Conservation (phyloP, 345 rosid genomes). For the Lumnitzera littorea region DNA sequence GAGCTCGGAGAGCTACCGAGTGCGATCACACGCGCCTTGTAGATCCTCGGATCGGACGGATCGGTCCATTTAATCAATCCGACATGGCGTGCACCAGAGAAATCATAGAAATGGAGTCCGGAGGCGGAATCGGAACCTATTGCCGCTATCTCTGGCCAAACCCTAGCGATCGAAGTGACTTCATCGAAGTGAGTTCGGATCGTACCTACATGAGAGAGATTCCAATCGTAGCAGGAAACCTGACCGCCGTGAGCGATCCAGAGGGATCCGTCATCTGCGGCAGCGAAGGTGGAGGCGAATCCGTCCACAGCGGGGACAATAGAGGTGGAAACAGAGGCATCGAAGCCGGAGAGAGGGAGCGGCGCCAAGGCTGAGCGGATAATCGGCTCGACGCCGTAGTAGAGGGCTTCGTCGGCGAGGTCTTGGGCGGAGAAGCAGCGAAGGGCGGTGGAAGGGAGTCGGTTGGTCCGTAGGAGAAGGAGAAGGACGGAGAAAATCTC, state of each 20-base stretch:
- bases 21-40: conserved; percentile 62
- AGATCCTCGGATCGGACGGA: conserved; percentile 71
- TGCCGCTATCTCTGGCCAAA: conserved; percentile 61
- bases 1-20: conserved; percentile 44
- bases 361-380: conserved; percentile 61
- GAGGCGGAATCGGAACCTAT: conserved; percentile 55
- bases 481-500: conserved; percentile 81
- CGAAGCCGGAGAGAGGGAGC: conserved; percentile 57
- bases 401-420: conserved; percentile 80
- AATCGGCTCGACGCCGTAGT: conserved; percentile 72
- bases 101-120: conserved; percentile 82
- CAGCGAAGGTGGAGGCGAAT: conserved; percentile 55
- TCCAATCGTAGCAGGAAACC: conserved; percentile 74
- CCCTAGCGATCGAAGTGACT: conserved; percentile 52
- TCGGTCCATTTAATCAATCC: conserved; percentile 79
- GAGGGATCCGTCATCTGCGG: conserved; percentile 57
- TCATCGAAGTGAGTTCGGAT: conserved; percentile 75
- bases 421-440: conserved; percentile 70
- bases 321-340: conserved; percentile 60
- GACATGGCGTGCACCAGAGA: conserved; percentile 45
- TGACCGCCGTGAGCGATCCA: conserved; percentile 95
- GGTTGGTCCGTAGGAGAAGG: conserved; percentile 64
- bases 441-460: conserved; percentile 53
- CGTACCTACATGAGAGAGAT: conserved; percentile 48
- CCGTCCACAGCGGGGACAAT: conserved; percentile 64